These are phyloP conservation scores for Stephanodiscus minutulus DNA, from an alignment of 108 stramenopile species.

Conservation along the genomic window DNA sequence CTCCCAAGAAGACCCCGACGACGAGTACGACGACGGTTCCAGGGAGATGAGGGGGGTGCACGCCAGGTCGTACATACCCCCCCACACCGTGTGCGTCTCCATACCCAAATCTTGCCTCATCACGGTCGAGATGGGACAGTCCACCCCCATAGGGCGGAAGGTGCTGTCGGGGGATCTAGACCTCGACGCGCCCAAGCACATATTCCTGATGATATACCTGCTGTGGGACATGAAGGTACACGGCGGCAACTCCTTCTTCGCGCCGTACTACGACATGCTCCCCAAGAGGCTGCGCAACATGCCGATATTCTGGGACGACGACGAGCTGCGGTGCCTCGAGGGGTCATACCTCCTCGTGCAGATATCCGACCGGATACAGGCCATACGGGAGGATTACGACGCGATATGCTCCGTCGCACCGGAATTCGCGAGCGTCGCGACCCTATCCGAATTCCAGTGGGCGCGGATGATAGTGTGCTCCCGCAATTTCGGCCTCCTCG, in stretches of 20 bases:
- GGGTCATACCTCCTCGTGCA: conserved; percentile 90
- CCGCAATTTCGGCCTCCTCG: conserved; percentile 96
- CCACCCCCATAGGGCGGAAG: conserved; percentile 84
- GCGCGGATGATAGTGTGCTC: conserved; percentile 98
- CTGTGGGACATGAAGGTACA: conserved; percentile 89
- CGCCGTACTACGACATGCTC: conserved; percentile 97
- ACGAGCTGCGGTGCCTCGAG: conserved; percentile 80
- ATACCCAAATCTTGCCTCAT: conserved; percentile 93
- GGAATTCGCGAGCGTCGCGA: conserved; percentile 66
- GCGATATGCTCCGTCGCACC: conserved; percentile 88
- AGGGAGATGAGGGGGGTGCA: conserved; percentile 97
- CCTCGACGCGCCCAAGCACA: conserved; percentile 98
- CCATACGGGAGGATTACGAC: conserved; percentile 93
- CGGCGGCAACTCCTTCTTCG: conserved; percentile 89
- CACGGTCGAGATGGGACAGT: conserved; percentile 99
- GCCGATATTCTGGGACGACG: conserved; percentile 96
- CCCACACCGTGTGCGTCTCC: conserved; percentile 84
- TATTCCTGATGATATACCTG: conserved; percentile 96
- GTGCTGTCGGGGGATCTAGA: conserved; percentile 79
- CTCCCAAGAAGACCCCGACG: background rate
- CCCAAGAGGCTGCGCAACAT: conserved; percentile 91
- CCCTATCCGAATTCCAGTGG: conserved; percentile 97
- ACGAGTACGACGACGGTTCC: conserved; percentile 55
- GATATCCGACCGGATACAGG: conserved; percentile 76
- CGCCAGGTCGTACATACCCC: conserved; percentile 76